Percentiles rank a stretch among this genome's conserved stretches.
These are phyloP conservation scores for Globisporangium radiosum DNA, from an alignment of 352 stramenopile genomes.

Conservation along the genomic window DNA sequence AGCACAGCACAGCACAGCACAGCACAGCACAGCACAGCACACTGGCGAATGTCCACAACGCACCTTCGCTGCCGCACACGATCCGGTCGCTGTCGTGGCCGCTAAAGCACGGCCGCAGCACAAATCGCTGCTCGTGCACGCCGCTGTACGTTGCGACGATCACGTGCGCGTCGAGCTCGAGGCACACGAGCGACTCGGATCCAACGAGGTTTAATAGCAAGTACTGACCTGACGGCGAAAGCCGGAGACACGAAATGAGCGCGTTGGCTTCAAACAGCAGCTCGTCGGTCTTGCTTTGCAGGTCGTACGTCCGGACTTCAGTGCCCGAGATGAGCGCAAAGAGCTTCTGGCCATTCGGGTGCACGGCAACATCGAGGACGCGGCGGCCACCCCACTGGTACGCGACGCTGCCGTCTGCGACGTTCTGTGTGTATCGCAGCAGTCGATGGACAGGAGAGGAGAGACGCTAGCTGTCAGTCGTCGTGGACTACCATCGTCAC, in stretches of 20 bases:
- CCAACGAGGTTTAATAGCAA: conserved; percentile 63
- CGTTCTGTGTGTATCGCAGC: conserved; percentile 26
- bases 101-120: conserved; percentile 57
- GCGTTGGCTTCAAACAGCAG: conserved; percentile 47
- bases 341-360: conserved; percentile 40
- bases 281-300: conserved; percentile 48
- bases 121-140: conserved; percentile 53
- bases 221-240: conserved; percentile 37
- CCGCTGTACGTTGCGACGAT: conserved; percentile 46
- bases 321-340: conserved; percentile 50
- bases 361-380: conserved; percentile 52
- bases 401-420: conserved; percentile 32
- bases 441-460: not conserved
- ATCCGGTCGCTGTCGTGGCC: conserved; percentile 46
- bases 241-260: conserved; percentile 45
- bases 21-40: not conserved
- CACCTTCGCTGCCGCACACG: conserved; percentile 69
- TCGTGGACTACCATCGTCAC: too few species aligned
- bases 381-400: conserved; percentile 70
- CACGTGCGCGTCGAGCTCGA: conserved; percentile 35
- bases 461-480: too few species aligned
- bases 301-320: conserved; percentile 60
- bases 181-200: conserved; percentile 46
- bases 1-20: too few species aligned
- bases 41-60: not conserved